phyloP scores from a whole-genome alignment of 2,329 filamentous ascomycete genomes.

The Dothistroma pini region DNA sequence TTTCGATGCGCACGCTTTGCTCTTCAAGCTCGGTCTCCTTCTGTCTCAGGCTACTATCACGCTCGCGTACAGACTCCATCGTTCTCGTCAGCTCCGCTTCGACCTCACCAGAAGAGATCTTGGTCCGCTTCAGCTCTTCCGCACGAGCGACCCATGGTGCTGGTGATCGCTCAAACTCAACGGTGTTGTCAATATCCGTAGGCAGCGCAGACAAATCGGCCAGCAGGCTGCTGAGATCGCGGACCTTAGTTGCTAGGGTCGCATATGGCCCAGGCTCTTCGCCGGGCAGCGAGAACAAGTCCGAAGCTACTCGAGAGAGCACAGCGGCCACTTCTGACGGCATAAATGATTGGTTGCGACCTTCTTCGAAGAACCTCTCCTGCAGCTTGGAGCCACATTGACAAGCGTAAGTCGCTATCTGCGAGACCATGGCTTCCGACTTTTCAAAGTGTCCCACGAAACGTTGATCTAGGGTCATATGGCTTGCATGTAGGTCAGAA shows the following conservation, averaged over 20 bases:
- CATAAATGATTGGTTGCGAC: conserved; percentile 63
- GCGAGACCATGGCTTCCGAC: conserved; percentile 61
- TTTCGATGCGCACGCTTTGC: conserved; percentile 85
- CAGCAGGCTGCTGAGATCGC: conserved; percentile 60
- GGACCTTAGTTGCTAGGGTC: conserved; percentile 64
- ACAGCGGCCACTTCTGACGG: conserved; percentile 62
- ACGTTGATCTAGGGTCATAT: conserved; percentile 67
- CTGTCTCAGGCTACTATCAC: conserved; percentile 52
- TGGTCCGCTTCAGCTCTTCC: conserved; percentile 75
- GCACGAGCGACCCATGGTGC: conserved; percentile 83
- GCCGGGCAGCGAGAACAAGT: conserved; percentile 48
- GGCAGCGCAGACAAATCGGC: conserved; percentile 65
- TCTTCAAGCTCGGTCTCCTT: conserved; percentile 79
- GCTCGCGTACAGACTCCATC: conserved; percentile 75
- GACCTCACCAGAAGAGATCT: conserved; percentile 73
- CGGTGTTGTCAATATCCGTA: conserved; percentile 42
- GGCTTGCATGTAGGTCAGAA: conserved; percentile 72
- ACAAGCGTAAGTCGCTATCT: conserved; percentile 64
- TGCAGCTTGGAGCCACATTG: conserved; percentile 65
- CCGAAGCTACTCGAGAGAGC: conserved; percentile 56
- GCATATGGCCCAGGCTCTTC: conserved; percentile 66
- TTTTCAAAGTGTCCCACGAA: conserved; percentile 66
- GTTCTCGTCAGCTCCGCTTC: conserved; percentile 80
- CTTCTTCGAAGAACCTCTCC: conserved; percentile 66
- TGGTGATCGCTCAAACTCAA: conserved; percentile 63